Evolutionary conservation across 495 filamentous ascomycete genomes (phyloP).

Genomic region (Penicillium atrosanguineum): DNA sequence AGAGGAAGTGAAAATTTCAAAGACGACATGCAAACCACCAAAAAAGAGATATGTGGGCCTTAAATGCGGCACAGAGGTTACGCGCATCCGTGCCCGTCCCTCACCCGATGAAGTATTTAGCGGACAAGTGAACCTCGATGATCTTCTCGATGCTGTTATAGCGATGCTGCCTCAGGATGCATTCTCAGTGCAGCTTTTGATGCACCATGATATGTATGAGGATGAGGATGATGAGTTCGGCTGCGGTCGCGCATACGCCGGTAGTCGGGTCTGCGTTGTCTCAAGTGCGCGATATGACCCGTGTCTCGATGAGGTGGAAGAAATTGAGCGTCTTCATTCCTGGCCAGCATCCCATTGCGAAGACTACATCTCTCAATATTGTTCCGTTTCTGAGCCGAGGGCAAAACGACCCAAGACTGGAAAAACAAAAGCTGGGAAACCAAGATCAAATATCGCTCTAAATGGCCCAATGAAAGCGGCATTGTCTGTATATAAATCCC

Average conservation of each 20-base stretch:
- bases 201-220: slow-evolving; percentile 64
- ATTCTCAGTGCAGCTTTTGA: slow-evolving; percentile 55
- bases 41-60: slow-evolving; percentile 41
- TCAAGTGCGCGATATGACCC: slow-evolving; percentile 61
- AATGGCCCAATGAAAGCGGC: slow-evolving; percentile 6
- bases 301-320: slow-evolving; percentile 39
- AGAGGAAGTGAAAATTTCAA: slow-evolving; percentile 8
- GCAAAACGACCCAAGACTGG: neutral
- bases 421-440: neutral
- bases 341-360: slow-evolving; percentile 65
- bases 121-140: slow-evolving; percentile 59
- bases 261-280: slow-evolving; percentile 58
- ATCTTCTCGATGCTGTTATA: slow-evolving; percentile 60
- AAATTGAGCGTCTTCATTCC: slow-evolving; percentile 50
- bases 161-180: slow-evolving; percentile 57
- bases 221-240: slow-evolving; percentile 65
- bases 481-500: slow-evolving; percentile 3
- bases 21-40: neutral
- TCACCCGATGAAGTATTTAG: slow-evolving; percentile 47
- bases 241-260: slow-evolving; percentile 67
- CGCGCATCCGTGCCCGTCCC: slow-evolving; percentile 54
- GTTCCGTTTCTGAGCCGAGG: slow-evolving; percentile 3
- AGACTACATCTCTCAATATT: slow-evolving; percentile 40
- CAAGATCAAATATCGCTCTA: neutral
- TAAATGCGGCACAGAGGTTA: slow-evolving; percentile 26